phyloP scores from a whole-genome alignment of 2,329 filamentous ascomycete species.

The Neonectria hederae region DNA sequence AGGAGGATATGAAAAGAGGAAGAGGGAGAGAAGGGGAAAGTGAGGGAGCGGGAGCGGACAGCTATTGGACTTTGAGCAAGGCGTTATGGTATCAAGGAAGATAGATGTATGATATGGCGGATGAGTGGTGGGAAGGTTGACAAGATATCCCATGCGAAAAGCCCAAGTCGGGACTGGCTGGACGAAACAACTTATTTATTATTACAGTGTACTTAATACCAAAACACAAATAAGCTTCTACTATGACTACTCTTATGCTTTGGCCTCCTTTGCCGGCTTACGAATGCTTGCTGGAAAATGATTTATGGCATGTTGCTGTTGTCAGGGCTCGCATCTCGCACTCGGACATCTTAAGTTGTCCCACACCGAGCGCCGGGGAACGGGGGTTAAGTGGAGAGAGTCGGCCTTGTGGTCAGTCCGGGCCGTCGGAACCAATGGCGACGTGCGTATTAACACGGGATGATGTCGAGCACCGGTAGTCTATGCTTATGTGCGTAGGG shows the following conservation, averaged over 20 bases:
- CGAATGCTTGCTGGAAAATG: no score
- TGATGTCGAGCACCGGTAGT: background rate
- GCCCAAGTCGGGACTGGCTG: background rate
- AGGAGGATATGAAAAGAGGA: conserved; percentile 17
- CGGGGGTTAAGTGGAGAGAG: background rate
- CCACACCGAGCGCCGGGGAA: background rate
- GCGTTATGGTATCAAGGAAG: conserved; percentile 37
- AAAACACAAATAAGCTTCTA: background rate
- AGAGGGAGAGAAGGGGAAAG: background rate
- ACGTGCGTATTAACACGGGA: conserved; percentile 1
- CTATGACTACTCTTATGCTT: background rate
- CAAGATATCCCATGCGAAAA: conserved; percentile 14
- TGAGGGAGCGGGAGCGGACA: conserved; percentile 2
- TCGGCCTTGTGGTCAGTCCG: background rate
- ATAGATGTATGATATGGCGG: conserved; percentile 27
- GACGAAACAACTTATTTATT: conserved; percentile 7
- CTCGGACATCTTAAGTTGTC: background rate
- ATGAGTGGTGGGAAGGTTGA: conserved; percentile 7
- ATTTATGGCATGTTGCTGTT: no score
- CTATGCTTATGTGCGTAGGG: background rate
- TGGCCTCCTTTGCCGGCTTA: no score
- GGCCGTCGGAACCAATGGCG: conserved; percentile 4
- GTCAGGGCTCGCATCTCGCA: background rate
- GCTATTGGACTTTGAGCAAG: conserved; percentile 42
- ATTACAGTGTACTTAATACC: conserved; percentile 20